phyloP scores from a whole-genome alignment of 179 eudicot genomes.

The Corrigiola litoralis region DNA sequence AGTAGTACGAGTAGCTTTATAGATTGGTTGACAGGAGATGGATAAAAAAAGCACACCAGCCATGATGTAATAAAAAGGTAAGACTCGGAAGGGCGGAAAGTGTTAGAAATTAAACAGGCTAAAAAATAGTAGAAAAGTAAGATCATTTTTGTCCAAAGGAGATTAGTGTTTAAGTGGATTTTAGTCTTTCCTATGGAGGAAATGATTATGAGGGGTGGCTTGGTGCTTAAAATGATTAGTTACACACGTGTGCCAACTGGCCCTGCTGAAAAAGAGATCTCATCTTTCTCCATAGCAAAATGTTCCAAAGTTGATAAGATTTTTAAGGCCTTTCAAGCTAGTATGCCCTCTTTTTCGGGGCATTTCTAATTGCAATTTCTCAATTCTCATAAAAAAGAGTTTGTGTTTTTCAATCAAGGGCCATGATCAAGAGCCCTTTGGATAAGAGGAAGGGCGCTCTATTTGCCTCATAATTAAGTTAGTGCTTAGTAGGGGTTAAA shows the following conservation, averaged over 20 bases:
- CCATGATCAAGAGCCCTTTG: conserved; percentile 3
- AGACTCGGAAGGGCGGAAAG: too few species aligned
- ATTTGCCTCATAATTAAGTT: conserved; percentile 6
- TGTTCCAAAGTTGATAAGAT: not conserved
- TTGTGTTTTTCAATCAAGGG: too few species aligned
- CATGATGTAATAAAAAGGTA: too few species aligned
- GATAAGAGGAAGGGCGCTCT: not conserved
- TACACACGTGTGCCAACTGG: conserved; percentile 81
- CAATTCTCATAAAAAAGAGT: not conserved
- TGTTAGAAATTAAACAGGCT: not conserved
- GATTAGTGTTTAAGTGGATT: conserved; percentile 17
- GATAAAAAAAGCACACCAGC: too few species aligned
- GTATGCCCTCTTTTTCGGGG: conserved; percentile 3
- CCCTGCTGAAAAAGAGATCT: conserved; percentile 19
- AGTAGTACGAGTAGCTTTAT: too few species aligned
- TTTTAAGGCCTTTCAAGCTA: not conserved
- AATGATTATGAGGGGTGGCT: conserved; percentile 43
- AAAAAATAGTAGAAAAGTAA: not conserved
- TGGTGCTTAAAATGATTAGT: conserved; percentile 54
- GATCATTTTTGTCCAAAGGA: not conserved
- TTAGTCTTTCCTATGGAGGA: conserved; percentile 19
- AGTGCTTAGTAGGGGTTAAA: not conserved
- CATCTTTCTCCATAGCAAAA: conserved; percentile 1
- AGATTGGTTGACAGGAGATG: too few species aligned
- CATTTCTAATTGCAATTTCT: not conserved